Percentiles rank a stretch among this genome's conserved stretches.
phyloP scores from a whole-genome alignment of 129 eudicot species.

The Calendula officinalis region DNA sequence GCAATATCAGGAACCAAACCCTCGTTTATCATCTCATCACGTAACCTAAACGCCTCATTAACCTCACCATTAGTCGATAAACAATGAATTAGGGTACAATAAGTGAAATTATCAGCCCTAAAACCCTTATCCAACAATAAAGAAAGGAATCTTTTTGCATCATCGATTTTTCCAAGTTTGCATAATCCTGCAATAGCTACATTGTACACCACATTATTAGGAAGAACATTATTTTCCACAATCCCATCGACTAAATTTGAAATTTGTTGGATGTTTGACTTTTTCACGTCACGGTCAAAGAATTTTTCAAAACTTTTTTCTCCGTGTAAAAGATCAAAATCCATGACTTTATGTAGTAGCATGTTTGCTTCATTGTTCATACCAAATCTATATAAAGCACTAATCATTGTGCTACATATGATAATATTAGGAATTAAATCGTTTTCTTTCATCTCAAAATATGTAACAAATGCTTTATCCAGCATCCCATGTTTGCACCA shows the following conservation, averaged over 20 bases:
- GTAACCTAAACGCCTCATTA: slow-evolving; percentile 65
- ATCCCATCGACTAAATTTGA: slow-evolving; percentile 42
- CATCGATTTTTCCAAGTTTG: slow-evolving; percentile 62
- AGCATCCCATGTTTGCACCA: slow-evolving; percentile 70
- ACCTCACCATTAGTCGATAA: slow-evolving; percentile 55
- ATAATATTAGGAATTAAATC: slow-evolving; percentile 59
- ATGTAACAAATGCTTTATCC: slow-evolving; percentile 58
- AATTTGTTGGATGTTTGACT: slow-evolving; percentile 28
- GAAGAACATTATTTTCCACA: slow-evolving; percentile 32
- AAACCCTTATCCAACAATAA: slow-evolving; percentile 58
- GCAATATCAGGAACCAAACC: slow-evolving; percentile 67
- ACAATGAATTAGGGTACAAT: slow-evolving; percentile 68
- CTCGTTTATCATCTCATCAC: slow-evolving; percentile 71
- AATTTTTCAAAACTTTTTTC: slow-evolving; percentile 33
- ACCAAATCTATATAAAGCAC: slow-evolving; percentile 63
- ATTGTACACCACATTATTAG: slow-evolving; percentile 62
- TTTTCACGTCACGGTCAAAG: slow-evolving; percentile 31
- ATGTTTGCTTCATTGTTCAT: slow-evolving; percentile 58
- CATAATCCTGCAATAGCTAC: slow-evolving; percentile 71
- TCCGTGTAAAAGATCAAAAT: slow-evolving; percentile 40
- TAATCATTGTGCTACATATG: slow-evolving; percentile 58
- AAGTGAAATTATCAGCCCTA: slow-evolving; percentile 69
- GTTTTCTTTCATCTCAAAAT: slow-evolving; percentile 65
- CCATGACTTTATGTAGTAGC: slow-evolving; percentile 62
- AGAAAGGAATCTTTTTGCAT: slow-evolving; percentile 45